These are phyloP conservation scores for Tylopilus plumbeoviolaceoides DNA, from an alignment of 768 basidiomycete genomes.

Conservation along the genomic window DNA sequence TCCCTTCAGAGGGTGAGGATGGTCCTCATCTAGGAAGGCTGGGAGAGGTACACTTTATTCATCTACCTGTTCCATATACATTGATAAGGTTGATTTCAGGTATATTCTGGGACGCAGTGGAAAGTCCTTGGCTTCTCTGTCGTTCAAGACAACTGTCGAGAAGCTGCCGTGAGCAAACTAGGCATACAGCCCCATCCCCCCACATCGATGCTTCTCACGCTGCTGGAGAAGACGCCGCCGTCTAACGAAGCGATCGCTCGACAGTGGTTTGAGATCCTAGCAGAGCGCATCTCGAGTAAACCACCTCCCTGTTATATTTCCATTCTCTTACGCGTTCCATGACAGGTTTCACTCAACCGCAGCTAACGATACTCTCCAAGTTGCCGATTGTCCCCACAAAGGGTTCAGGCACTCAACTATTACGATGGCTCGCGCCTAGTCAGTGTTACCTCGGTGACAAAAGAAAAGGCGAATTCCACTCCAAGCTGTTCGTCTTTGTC, in stretches of 20 bases:
- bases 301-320: no score
- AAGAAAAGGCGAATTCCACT: neutral
- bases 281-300: neutral
- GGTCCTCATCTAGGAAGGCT: neutral
- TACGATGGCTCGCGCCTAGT: neutral
- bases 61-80: no score
- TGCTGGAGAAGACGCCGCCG: neutral
- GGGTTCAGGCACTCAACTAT: neutral
- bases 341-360: neutral
- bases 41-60: neutral
- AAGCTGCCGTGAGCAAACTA: neutral
- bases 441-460: neutral
- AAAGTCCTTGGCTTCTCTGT: slow-evolving; percentile 1
- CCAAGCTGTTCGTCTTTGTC: slow-evolving; percentile 3
- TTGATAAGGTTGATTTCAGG: neutral
- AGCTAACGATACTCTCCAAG: neutral
- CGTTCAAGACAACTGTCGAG: neutral
- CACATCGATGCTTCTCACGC: neutral
- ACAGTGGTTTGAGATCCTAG: neutral
- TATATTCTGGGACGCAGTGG: neutral
- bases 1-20: neutral
- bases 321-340: no score
- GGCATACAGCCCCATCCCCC: neutral
- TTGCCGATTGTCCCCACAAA: neutral
- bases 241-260: neutral